Conservation (phyloP, 129 eudicot genomes). For the Artemisia argyi region DNA sequence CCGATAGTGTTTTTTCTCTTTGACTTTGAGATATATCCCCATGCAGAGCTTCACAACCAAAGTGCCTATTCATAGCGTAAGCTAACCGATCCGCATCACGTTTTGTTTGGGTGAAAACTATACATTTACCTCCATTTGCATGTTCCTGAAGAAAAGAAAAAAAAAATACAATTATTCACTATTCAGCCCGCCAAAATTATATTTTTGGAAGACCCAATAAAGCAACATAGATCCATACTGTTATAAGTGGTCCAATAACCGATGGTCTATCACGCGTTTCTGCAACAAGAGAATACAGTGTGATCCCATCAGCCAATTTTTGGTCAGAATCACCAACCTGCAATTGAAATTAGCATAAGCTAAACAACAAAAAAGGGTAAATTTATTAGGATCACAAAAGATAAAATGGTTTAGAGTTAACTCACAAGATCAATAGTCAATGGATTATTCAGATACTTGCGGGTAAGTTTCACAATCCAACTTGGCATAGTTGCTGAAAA, state of each 20-base stretch:
- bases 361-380: background rate
- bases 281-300: slow-evolving; percentile 59
- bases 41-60: slow-evolving; percentile 78
- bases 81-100: slow-evolving; percentile 91
- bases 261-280: slow-evolving; percentile 69
- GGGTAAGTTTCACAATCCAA: slow-evolving; percentile 79
- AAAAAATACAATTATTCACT: background rate
- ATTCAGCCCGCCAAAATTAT: no score
- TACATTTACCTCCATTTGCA: slow-evolving; percentile 91
- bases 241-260: slow-evolving; percentile 64
- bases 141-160: slow-evolving; percentile 55
- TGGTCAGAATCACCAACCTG: slow-evolving; percentile 96
- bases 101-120: slow-evolving; percentile 88
- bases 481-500: slow-evolving; percentile 97
- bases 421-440: slow-evolving; percentile 87
- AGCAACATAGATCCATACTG: slow-evolving; percentile 34
- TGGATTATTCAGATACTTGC: slow-evolving; percentile 64
- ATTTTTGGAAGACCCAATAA: no score
- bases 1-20: slow-evolving; percentile 84
- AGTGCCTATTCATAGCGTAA: slow-evolving; percentile 51
- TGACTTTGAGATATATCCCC: slow-evolving; percentile 89
- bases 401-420: background rate
- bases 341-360: slow-evolving; percentile 19
- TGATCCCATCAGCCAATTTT: slow-evolving; percentile 88
- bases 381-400: background rate